These are phyloP conservation scores for Hyphopichia fennica DNA, from an alignment of 1,139 yeast genomes.

Conservation along the genomic window DNA sequence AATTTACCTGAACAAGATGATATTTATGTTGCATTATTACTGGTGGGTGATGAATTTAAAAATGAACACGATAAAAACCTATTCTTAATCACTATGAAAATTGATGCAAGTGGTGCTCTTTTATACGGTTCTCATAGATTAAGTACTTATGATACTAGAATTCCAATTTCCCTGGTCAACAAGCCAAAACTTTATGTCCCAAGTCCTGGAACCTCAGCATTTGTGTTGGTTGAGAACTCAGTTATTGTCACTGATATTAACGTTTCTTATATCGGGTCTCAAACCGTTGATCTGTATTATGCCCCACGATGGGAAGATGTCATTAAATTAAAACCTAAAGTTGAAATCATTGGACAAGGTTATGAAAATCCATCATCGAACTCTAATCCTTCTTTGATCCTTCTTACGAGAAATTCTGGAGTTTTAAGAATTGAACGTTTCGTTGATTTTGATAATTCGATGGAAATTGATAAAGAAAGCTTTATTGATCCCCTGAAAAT, in stretches of 20 bases:
- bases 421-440: constrained; percentile 60
- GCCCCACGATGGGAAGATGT: constrained; percentile 79
- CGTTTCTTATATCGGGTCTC: constrained; percentile 34
- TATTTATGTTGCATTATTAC: constrained; percentile 50
- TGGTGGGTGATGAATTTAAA: constrained; percentile 23
- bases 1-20: constrained; percentile 23
- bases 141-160: constrained; percentile 36
- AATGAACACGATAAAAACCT: constrained; percentile 19
- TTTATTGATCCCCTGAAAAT: constrained; percentile 33
- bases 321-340: constrained; percentile 53
- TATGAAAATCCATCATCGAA: constrained; percentile 38
- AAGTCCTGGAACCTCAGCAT: constrained; percentile 60
- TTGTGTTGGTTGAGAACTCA: constrained; percentile 59
- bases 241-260: constrained; percentile 66
- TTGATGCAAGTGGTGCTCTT: constrained; percentile 52
- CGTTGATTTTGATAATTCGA: constrained; percentile 18
- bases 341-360: constrained; percentile 63
- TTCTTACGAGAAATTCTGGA: constrained; percentile 63
- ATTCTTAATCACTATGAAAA: constrained; percentile 57
- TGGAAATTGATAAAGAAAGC: constrained; percentile 12
- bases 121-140: constrained; percentile 61
- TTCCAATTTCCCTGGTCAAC: constrained; percentile 20
- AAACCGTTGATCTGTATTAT: constrained; percentile 38
- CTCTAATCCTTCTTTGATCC: constrained; percentile 41
- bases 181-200: constrained; percentile 62